These are phyloP conservation scores for Athelia psychrophila DNA, from an alignment of 1,284 basidiomycete species.

Conservation along the genomic window DNA sequence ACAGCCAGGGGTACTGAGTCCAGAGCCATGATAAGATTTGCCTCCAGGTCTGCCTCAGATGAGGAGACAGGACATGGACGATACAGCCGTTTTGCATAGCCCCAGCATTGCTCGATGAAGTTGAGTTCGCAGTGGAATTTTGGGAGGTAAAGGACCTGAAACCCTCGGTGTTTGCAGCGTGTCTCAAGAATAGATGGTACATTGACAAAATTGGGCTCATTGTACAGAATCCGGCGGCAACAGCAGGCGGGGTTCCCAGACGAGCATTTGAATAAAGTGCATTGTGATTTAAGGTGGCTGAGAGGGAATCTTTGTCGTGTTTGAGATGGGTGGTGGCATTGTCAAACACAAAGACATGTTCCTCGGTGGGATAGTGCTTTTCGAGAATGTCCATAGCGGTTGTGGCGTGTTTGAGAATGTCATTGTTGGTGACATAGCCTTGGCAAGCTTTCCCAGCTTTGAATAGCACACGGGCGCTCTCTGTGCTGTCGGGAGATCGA, in stretches of 20 bases:
- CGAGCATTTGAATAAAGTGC: constrained; percentile 19
- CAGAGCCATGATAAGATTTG: not conserved
- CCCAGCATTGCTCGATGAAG: constrained; percentile 3
- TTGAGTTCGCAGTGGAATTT: constrained; percentile 12
- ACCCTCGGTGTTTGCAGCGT: not conserved
- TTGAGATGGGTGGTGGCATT: constrained; percentile 1
- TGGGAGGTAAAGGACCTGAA: constrained; percentile 1
- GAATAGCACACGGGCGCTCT: constrained; percentile 24
- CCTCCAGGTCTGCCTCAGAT: not conserved
- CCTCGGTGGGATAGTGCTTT: not conserved
- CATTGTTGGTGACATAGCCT: constrained; percentile 27
- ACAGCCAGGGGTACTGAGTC: not conserved
- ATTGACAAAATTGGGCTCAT: constrained; percentile 20
- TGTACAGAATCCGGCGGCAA: constrained; percentile 17
- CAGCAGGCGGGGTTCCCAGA: constrained; percentile 14
- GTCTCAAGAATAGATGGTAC: constrained; percentile 13
- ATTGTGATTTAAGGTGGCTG: constrained; percentile 12
- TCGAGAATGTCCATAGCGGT: constrained; percentile 32
- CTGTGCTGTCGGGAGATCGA: constrained; percentile 9
- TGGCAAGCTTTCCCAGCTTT: constrained; percentile 30
- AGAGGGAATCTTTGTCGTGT: constrained; percentile 5
- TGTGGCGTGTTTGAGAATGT: constrained; percentile 23
- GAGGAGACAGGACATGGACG: not conserved
- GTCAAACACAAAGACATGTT: constrained; percentile 1
- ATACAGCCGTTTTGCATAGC: not conserved